Conservation (phyloP, 1,284 basidiomycete species). For the Austroboletus novae-zelandiae region DNA sequence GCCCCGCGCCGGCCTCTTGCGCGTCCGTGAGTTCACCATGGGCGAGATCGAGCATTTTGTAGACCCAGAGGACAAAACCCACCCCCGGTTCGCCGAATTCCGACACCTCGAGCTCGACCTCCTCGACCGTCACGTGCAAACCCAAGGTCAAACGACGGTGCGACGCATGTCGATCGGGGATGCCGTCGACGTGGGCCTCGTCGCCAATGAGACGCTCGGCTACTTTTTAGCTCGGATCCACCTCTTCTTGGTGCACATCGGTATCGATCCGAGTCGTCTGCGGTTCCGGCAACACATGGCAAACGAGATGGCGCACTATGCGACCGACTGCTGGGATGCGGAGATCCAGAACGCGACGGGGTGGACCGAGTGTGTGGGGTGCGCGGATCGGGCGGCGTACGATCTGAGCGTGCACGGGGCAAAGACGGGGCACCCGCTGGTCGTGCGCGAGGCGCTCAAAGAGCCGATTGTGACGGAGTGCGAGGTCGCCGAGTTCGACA, state of each 20-base stretch:
- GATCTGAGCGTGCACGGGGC: slow-evolving; percentile 69
- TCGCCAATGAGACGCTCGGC: slow-evolving; percentile 96
- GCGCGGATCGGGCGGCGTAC: slow-evolving; percentile 97
- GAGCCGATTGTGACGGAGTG: slow-evolving; percentile 76
- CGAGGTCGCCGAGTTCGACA: slow-evolving; percentile 79
- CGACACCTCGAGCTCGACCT: slow-evolving; percentile 75
- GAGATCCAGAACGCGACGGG: slow-evolving; percentile 95
- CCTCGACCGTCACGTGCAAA: slow-evolving; percentile 83
- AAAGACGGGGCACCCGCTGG: slow-evolving; percentile 69
- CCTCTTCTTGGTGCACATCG: slow-evolving; percentile 90
- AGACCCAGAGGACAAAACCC: slow-evolving; percentile 91
- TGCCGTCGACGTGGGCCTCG: slow-evolving; percentile 82
- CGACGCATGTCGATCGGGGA: slow-evolving; percentile 80
- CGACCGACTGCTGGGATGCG: slow-evolving; percentile 98
- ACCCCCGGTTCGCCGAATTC: slow-evolving; percentile 82
- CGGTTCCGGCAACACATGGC: slow-evolving; percentile 97
- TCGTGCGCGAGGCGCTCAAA: slow-evolving; percentile 83
- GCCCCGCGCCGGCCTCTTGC: slow-evolving; percentile 91
- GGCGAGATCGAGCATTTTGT: slow-evolving; percentile 99
- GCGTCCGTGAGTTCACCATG: slow-evolving; percentile 99
- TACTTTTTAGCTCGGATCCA: slow-evolving; percentile 96
- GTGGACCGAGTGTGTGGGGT: slow-evolving; percentile 99
- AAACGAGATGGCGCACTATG: slow-evolving; percentile 99
- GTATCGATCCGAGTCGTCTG: slow-evolving; percentile 82
- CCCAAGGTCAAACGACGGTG: slow-evolving; percentile 69